These are phyloP conservation scores for Penicillium occitanis DNA, from an alignment of 2,329 filamentous ascomycete species.

Conservation along the genomic window DNA sequence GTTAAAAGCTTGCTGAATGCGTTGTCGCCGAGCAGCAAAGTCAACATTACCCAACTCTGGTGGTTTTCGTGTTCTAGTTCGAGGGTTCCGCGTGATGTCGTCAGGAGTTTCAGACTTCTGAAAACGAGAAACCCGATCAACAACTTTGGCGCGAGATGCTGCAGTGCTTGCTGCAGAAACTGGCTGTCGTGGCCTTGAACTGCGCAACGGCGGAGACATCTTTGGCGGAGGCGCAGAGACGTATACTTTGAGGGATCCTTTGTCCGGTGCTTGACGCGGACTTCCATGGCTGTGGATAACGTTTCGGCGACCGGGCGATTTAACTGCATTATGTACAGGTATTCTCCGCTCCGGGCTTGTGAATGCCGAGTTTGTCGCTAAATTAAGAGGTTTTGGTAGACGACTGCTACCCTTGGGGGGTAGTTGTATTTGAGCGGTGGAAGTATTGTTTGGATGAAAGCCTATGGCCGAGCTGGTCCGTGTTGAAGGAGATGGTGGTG, in stretches of 20 bases:
- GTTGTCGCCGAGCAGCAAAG: slow-evolving; percentile 76
- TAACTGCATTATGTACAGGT: slow-evolving; percentile 33
- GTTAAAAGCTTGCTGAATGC: slow-evolving; percentile 81
- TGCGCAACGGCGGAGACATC: slow-evolving; percentile 74
- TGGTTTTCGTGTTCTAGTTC: slow-evolving; percentile 45
- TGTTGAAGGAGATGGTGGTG: slow-evolving; percentile 36
- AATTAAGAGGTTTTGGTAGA: slow-evolving; percentile 38
- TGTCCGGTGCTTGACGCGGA: slow-evolving; percentile 49
- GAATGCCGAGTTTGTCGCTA: slow-evolving; percentile 20
- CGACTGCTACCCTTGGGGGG: slow-evolving; percentile 43
- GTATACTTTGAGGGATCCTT: slow-evolving; percentile 67
- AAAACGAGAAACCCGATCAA: slow-evolving; percentile 55
- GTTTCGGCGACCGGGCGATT: slow-evolving; percentile 38
- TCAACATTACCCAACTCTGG: slow-evolving; percentile 74
- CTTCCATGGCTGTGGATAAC: slow-evolving; percentile 34
- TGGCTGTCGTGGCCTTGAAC: slow-evolving; percentile 76
- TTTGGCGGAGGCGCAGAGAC: slow-evolving; percentile 70
- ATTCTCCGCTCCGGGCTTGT: slow-evolving; percentile 31
- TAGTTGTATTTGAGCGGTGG: slow-evolving; percentile 33
- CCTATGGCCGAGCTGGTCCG: slow-evolving; percentile 35
- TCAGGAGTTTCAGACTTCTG: slow-evolving; percentile 39
- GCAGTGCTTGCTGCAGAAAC: slow-evolving; percentile 73
- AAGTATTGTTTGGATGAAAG: slow-evolving; percentile 28
- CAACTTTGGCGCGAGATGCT: slow-evolving; percentile 65
- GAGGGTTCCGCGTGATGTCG: slow-evolving; percentile 33